A percentile compares a stretch with the other conserved stretches of the same genome.
These are phyloP conservation scores for Debaryomyces tyrocola DNA, from an alignment of 805 yeast genomes.

Conservation along the genomic window DNA sequence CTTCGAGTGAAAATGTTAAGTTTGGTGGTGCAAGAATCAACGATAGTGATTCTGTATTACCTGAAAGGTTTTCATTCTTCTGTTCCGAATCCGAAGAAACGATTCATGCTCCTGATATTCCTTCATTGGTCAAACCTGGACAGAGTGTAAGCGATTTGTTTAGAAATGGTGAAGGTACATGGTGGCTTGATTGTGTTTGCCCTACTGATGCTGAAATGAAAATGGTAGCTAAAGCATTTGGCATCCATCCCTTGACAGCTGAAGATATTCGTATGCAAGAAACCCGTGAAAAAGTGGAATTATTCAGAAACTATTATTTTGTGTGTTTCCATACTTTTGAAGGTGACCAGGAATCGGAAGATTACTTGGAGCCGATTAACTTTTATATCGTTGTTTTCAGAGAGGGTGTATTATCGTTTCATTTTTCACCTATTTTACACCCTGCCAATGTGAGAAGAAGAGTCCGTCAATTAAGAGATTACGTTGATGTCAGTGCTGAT, in stretches of 20 bases:
- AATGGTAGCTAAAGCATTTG: conserved; percentile 87
- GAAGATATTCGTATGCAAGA: conserved; percentile 97
- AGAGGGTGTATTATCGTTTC: conserved; percentile 61
- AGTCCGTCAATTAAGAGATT: conserved; percentile 75
- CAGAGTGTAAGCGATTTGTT: conserved; percentile 69
- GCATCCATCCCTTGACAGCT: conserved; percentile 96
- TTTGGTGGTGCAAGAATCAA: conserved; percentile 40
- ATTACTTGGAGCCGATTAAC: conserved; percentile 77
- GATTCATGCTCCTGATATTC: conserved; percentile 83
- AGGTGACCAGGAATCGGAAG: conserved; percentile 76
- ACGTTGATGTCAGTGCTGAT: conserved; percentile 75
- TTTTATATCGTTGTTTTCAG: conserved; percentile 66
- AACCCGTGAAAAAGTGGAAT: conserved; percentile 94
- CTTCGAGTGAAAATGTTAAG: conserved; percentile 33
- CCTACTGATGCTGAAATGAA: conserved; percentile 97
- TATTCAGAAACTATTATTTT: conserved; percentile 86
- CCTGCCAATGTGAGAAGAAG: conserved; percentile 76
- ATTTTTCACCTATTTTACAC: conserved; percentile 58
- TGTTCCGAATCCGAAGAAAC: conserved; percentile 83
- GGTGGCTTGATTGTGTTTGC: conserved; percentile 96
- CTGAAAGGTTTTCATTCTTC: conserved; percentile 83
- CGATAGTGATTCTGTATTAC: conserved; percentile 33
- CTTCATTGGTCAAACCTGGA: conserved; percentile 68
- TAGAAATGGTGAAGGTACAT: conserved; percentile 69
- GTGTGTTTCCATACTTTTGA: conserved; percentile 97